Evolutionary conservation across 169 alveolate species (phyloP), one percentile per base, ranked within the genome.

Genomic region (Eimeria tenella): DNA sequence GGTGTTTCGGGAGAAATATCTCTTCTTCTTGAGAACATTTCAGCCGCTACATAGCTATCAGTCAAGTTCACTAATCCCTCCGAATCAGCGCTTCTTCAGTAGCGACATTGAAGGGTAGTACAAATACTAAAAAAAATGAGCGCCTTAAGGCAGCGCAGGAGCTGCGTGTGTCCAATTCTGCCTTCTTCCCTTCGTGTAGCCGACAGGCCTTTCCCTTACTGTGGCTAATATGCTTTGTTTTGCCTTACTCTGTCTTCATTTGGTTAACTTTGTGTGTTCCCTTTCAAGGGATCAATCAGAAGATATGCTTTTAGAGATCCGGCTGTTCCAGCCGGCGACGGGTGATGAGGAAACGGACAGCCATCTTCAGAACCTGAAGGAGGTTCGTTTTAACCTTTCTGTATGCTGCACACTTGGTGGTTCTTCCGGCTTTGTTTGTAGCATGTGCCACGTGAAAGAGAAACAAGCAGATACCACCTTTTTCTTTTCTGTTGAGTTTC

Each of bases 321-420:
- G 98, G 17, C 95, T 96, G 94, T 96, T 89, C 77, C 94, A 96
- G 55, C 97, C 97, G 15, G 95, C 96, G 6, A 94, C 95, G 21
- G 96, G 94, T 56, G 97, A 96, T 75, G 91, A 97, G 4, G 98
- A 96, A 23, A 96, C 96, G 17, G 97, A 96, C 70, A 86, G 93
- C 42, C 95, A 93, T 21, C 93, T 96, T 79, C 97, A 96, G 65
- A 95, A 93, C 68, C 81, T 96, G 56, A 96, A 96, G 77, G 97
- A 96, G 96, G 97, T 95, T 17, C 23, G 79, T 68, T 17, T 17
- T 73, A 17, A 1, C 84, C 19, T 31, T 31, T 50, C 56, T 73
- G 84, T 73, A 50, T 50, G 84, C 56, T 17, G 84, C 63, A 17
- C 56, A 50, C 11, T 73, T 73, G 1, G 2, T 17, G 84, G 42